Conservation (phyloP, 1,139 yeast genomes). For the Spathaspora sp. region DNA sequence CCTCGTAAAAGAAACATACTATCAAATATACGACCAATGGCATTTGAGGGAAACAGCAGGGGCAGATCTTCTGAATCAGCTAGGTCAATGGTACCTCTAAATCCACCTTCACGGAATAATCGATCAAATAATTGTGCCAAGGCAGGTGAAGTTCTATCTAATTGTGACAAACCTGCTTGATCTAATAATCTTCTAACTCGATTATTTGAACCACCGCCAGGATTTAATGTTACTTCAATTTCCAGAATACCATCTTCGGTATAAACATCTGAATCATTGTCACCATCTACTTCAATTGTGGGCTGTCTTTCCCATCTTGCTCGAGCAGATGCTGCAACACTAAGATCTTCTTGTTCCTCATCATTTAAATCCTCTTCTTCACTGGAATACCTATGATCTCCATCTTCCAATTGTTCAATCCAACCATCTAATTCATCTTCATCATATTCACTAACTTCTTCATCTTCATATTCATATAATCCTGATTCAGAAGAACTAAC, state of each 20-base stretch:
- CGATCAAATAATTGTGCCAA: conserved; percentile 16
- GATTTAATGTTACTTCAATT: conserved; percentile 18
- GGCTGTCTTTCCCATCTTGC: conserved; percentile 10
- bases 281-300: conserved; percentile 12
- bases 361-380: conserved; percentile 13
- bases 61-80: conserved; percentile 16
- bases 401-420: conserved; percentile 43
- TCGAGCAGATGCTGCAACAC: conserved; percentile 9
- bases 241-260: conserved; percentile 21
- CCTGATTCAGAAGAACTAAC: conserved; percentile 23
- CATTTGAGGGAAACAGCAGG: conserved; percentile 10
- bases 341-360: conserved; percentile 13
- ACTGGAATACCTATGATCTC: conserved; percentile 15
- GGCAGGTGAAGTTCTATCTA: conserved; percentile 16
- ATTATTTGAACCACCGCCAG: conserved; percentile 3
- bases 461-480: conserved; percentile 30
- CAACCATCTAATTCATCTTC: conserved; percentile 46
- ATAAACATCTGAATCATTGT: conserved; percentile 23
- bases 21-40: conserved; percentile 30
- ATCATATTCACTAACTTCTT: conserved; percentile 36
- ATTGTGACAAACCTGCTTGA: conserved; percentile 12
- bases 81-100: conserved; percentile 19
- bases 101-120: conserved; percentile 16
- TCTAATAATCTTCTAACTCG: conserved; percentile 12
- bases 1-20: conserved; percentile 17